A percentile compares a stretch with the other conserved stretches of the same genome.
These are phyloP conservation scores for Cadophora luteo-olivacea DNA, from an alignment of 2,329 filamentous ascomycete species.

Conservation along the genomic window DNA sequence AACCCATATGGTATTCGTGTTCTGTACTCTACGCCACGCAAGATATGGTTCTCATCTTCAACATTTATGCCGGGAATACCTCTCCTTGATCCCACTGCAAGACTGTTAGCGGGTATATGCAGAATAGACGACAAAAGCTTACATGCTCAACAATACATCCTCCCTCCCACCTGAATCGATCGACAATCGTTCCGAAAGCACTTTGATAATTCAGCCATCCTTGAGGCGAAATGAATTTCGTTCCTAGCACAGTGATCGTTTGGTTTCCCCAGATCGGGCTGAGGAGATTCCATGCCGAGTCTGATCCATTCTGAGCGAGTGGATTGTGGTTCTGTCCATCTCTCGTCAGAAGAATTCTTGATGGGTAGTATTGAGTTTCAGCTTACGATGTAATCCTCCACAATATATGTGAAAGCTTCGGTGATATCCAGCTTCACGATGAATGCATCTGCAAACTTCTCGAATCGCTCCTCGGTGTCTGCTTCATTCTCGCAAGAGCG, in stretches of 20 bases:
- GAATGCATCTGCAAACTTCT: slow-evolving; percentile 22
- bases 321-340: slow-evolving; percentile 26
- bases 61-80: slow-evolving; percentile 15
- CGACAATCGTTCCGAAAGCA: slow-evolving; percentile 23
- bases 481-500: not conserved
- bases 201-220: slow-evolving; percentile 26
- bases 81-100: slow-evolving; percentile 29
- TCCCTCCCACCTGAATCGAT: slow-evolving; percentile 28
- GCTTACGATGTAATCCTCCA: slow-evolving; percentile 26
- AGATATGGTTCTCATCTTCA: no score
- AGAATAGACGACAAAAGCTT: slow-evolving; percentile 3
- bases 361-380: not conserved
- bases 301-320: slow-evolving; percentile 24
- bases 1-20: not conserved
- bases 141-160: slow-evolving; percentile 30
- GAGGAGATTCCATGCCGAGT: slow-evolving; percentile 27
- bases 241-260: slow-evolving; percentile 13
- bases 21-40: not conserved
- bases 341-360: not conserved
- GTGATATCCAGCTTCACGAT: slow-evolving; percentile 25
- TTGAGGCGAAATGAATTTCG: slow-evolving; percentile 19
- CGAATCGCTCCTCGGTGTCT: slow-evolving; percentile 19
- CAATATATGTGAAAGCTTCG: slow-evolving; percentile 27
- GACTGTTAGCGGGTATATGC: not conserved
- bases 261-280: slow-evolving; percentile 21